Percentiles rank a stretch among this genome's conserved stretches.
phyloP scores from a whole-genome alignment of 2,329 filamentous ascomycete species.

The Monilinia vaccinii-corymbosi region DNA sequence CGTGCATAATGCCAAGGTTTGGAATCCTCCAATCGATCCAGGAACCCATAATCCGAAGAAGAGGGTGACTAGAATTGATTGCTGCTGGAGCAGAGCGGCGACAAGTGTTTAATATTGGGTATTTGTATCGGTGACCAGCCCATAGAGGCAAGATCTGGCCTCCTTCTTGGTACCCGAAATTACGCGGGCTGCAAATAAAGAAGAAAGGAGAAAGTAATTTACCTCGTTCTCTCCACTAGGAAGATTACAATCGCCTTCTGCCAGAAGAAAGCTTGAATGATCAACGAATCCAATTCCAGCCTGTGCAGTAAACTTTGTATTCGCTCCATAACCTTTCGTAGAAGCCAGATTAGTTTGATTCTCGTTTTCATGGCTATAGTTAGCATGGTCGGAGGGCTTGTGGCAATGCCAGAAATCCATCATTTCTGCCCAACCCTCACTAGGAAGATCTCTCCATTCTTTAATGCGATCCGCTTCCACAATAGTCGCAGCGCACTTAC shows the following conservation, averaged over 20 bases:
- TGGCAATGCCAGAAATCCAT: conserved; percentile 99
- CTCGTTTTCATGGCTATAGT: conserved; percentile 25
- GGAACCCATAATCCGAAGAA: conserved; percentile 35
- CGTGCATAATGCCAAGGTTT: conserved; percentile 37
- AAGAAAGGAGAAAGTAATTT: background rate
- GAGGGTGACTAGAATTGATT: conserved; percentile 31
- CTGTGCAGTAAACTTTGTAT: conserved; percentile 60
- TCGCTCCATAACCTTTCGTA: conserved; percentile 74
- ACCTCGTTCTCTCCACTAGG: background rate
- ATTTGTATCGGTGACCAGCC: conserved; percentile 60
- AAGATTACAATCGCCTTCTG: conserved; percentile 52
- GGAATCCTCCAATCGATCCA: conserved; percentile 19
- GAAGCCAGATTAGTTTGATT: conserved; percentile 34
- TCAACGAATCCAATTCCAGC: conserved; percentile 70
- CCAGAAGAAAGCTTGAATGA: conserved; percentile 64
- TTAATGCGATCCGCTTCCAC: conserved; percentile 33
- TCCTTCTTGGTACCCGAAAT: conserved; percentile 52
- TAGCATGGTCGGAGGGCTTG: conserved; percentile 63
- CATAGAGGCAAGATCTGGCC: conserved; percentile 44
- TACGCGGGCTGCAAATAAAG: background rate
- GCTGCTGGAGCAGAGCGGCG: conserved; percentile 25
- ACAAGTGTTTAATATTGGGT: conserved; percentile 45
- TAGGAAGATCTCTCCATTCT: conserved; percentile 86
- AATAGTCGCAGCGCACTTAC: conserved; percentile 36
- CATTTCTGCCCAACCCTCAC: conserved; percentile 98